Conservation (phyloP, 768 basidiomycete species). For the Phanerochaete sordida region DNA sequence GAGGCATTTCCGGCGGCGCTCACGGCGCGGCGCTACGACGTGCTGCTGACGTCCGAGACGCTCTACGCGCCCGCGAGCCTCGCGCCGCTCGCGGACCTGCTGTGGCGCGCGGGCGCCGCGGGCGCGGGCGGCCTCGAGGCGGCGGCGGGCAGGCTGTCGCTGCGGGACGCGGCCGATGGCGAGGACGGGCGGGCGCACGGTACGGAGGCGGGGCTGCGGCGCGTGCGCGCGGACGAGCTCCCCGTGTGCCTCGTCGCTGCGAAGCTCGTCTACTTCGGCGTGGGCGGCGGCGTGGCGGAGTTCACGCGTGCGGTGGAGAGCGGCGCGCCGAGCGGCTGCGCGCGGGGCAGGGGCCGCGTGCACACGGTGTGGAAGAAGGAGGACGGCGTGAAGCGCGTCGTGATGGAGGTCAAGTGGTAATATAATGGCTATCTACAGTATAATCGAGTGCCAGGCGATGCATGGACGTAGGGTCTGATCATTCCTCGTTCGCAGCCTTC, state of each 20-base stretch:
- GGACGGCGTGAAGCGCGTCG: conserved; percentile 67
- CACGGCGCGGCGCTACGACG: conserved; percentile 44
- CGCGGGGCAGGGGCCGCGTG: conserved; percentile 36
- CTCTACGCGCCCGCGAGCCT: conserved; percentile 77
- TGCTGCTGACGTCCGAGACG: conserved; percentile 89
- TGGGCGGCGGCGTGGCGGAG: conserved; percentile 82
- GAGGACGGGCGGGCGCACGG: too few relatives aligned
- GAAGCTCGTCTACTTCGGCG: conserved; percentile 93
- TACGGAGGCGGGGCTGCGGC: background rate
- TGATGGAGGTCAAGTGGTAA: conserved; percentile 62
- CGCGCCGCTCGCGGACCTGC: conserved; percentile 49
- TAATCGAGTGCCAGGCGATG: background rate
- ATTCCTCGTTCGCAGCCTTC: conserved; percentile 41
- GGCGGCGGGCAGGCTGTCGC: background rate
- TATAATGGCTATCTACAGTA: background rate
- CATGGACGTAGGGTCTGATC: background rate
- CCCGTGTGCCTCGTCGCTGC: conserved; percentile 75
- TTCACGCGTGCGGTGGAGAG: conserved; percentile 58
- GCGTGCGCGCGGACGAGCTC: background rate
- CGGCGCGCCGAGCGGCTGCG: conserved; percentile 9
- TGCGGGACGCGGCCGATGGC: background rate
- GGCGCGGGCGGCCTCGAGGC: background rate
- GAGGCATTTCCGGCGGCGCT: conserved; percentile 38
- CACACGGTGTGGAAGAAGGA: conserved; percentile 63
- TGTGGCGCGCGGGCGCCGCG: conserved; percentile 37